Base-by-base conservation (phyloP, 495 filamentous ascomycete species). In the Hypoxylon cercidicola region DNA sequence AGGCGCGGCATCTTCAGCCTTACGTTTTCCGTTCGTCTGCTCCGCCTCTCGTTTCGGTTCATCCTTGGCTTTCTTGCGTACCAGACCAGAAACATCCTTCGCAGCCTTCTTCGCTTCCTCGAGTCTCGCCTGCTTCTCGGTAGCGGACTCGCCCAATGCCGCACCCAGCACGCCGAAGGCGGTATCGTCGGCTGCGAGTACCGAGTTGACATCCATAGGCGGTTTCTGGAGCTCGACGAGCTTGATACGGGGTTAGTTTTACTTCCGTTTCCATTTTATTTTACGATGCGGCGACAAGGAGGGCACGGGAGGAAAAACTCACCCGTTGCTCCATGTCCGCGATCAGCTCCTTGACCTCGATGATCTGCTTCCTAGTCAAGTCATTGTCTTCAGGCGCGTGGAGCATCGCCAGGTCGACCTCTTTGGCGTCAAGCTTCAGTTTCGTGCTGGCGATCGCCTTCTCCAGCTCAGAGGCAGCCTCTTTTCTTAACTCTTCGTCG, bases 291-390 rank as follows among this genome's bases (percentile, higher is more conserved):
- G 69, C 58, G 52, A 54, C 60, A 69, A 57, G 72, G 59, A 67
- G 60, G 62, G 30, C 44, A 57, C 60, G 61, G 60, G 55, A 63
- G 66, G 62, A 46, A 47, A 37, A 57, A 77, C 81, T 82, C 81
- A 90, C 88, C 72, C 90, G 78, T 77, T 89, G 87, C 79, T 96
- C 88, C 92, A 97, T 94, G 68, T 97, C 93, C 39, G 81, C 83
- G 35, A 96, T 83, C 53, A 97, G 88, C 35, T 96, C 93, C 75
- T 91, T 93, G 28, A 93, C 90, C 59, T 97, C 93, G 10, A 83
- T 78, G 68, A 97, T 92, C 60, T 86, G 85, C 39, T 82, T 81
- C 62, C 87, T 85, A 21, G 84, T 84, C 18, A 84, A 78, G 47
- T 86, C 85, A 58, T 88, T 83, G 45, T 85, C 82, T 59, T 85